Base-by-base conservation (phyloP, 2,329 filamentous ascomycete species). In the Fusarium torulosum region DNA sequence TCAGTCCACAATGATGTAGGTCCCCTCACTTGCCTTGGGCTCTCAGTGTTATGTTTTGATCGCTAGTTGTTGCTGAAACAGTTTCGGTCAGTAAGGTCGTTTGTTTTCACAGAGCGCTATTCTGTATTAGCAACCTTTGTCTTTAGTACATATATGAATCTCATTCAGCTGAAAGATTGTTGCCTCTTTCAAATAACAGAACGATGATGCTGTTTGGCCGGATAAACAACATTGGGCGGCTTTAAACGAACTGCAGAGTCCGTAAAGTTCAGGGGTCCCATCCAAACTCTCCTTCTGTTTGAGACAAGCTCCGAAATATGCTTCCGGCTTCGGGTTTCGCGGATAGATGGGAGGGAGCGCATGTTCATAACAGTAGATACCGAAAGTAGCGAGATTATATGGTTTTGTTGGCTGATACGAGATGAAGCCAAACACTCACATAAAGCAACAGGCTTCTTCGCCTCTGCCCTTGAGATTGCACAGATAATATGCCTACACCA, bases 1-100 rank as follows among this genome's bases (percentile, higher is more conserved):
- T 74, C 72, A 72, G 72, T 69, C 72, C 72, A 74, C 71, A 70
- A 74, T 73, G 71, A 73, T 73, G 71, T 69, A 64, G 69, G 41
- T 27, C 51, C 53, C 54, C 49, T 63, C 57, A 46, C 14, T 53
- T 56, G 54, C 45, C 21, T 37, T 53, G 57, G 21, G n/a, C 40
- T 42, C 44, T 62, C 27, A 17, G 13, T 44, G 52, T 33, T 13
- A 20, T 27, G 29, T 53, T 19, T 23, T n/a, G 17, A n/a, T 37
- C 17, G 7, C 17, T 9, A 10, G n/a, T 17, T 17, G n/a, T 37
- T 37, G 35, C n/a, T 37, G n/a, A 37, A 37, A 37, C 35, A 37
- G 17, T 17, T 17, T n/a, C 7, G 9, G 8, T 37, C 35, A 17
- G 9, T 10, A 37, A n/a, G n/a, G 35, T 37, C 19, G 35, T 37